Evolutionary conservation across 768 basidiomycete genomes (phyloP).

Genomic region (Porphyrellus cyaneotinctus): DNA sequence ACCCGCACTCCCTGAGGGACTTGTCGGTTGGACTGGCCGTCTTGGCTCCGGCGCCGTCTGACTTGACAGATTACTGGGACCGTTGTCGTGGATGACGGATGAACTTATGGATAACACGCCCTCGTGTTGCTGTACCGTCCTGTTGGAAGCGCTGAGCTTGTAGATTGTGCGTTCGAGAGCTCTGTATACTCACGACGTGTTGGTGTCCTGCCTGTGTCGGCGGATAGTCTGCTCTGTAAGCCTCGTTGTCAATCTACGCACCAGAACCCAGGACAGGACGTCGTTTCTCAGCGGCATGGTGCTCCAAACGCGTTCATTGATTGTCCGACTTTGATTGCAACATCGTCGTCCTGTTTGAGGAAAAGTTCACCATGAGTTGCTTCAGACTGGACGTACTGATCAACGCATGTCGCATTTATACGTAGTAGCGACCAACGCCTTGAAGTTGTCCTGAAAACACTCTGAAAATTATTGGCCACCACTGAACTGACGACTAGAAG

Average conservation of each 20-base stretch:
- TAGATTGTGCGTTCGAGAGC: not conserved
- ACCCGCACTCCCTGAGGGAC: conserved; percentile 42
- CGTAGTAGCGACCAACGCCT: no score
- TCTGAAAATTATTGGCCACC: no score
- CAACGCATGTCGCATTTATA: not conserved
- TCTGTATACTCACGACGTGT: conserved; percentile 9
- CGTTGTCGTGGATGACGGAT: conserved; percentile 40
- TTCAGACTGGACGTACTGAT: not conserved
- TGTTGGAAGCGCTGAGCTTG: not conserved
- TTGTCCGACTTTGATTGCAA: conserved; percentile 1
- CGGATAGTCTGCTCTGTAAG: not conserved
- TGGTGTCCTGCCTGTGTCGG: conserved; percentile 4
- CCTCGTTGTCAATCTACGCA: conserved; percentile 6
- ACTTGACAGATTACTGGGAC: conserved; percentile 42
- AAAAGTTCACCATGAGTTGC: not conserved
- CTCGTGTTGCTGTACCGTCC: conserved; percentile 35
- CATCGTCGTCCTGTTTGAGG: not conserved
- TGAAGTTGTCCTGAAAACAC: no score
- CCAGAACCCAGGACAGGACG: conserved; percentile 9
- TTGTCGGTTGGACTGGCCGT: conserved; percentile 48
- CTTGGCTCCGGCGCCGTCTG: conserved; percentile 46
- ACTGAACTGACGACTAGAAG: no score
- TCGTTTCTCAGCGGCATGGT: no score
- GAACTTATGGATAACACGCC: conserved; percentile 58
- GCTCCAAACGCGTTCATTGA: no score